Evolutionary conservation across 106 monocot genomes (phyloP).

Genomic region (Platanthera guangdongensis): DNA sequence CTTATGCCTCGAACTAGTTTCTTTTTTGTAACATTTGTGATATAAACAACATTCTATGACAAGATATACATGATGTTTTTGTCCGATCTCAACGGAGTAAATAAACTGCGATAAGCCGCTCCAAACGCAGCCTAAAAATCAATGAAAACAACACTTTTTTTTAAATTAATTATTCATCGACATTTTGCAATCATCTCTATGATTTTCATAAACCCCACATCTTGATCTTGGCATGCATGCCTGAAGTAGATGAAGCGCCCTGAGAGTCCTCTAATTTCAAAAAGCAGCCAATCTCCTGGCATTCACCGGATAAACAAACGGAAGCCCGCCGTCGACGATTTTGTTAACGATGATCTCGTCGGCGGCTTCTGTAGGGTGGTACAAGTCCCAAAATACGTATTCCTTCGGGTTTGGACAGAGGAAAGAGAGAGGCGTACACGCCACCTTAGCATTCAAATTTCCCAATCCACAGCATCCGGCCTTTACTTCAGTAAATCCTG

Average conservation of each 20-base stretch:
- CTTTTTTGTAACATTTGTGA: no score
- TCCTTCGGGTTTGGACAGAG: constrained; percentile 29
- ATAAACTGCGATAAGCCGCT: no score
- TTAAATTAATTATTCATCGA: background rate
- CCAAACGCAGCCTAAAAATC: no score
- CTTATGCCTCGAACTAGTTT: no score
- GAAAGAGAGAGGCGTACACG: constrained; percentile 34
- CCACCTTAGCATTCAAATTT: constrained; percentile 35
- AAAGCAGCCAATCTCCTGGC: constrained; percentile 20
- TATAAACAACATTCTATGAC: no score
- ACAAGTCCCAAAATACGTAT: constrained; percentile 56
- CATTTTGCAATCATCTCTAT: background rate
- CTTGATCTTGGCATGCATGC: background rate
- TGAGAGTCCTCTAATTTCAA: constrained; percentile 3
- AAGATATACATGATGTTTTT: no score
- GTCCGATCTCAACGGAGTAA: no score
- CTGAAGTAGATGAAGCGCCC: background rate
- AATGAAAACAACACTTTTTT: background rate
- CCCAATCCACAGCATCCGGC: constrained; percentile 72
- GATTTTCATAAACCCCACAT: background rate
- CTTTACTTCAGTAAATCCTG: constrained; percentile 47
- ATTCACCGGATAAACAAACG: constrained; percentile 43
- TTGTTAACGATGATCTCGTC: constrained; percentile 12
- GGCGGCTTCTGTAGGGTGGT: constrained; percentile 44
- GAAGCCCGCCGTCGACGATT: constrained; percentile 26